Base-by-base conservation (phyloP, 139 green algal species). In the Coelastrella sp. region DNA sequence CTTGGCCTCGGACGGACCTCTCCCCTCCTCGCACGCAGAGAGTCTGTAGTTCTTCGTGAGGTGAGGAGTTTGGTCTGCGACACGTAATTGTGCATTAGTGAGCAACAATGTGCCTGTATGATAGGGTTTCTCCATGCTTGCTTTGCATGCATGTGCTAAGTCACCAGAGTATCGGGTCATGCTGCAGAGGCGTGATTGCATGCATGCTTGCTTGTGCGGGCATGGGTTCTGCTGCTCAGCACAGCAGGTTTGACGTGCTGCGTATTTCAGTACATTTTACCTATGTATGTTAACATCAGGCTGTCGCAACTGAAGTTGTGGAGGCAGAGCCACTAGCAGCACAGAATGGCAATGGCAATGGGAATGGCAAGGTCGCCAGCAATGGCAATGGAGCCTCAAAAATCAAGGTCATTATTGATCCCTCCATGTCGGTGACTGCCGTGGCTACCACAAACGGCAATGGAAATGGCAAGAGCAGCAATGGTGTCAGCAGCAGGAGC, bases 371-470 rank as follows among this genome's bases (percentile, higher is more conserved):
- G 7, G 30, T 66, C 17, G 15, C 57, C 0, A 66, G 40, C 5
- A 89, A 85, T 73, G 81, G 83, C 60, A 90, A 90, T 23, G 90
- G 88, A 81, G 80, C 81, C 40, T 74, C 77, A 64, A 4, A n/a
- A n/a, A 34, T 76, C 27, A 64, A 85, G 40, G 76, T 71, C 15
- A 62, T 83, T 8, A 38, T 71, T 9, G 27, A 32, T 15, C 59
- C 59, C 34, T 40, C 62, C 32, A 50, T 48, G 40, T 41, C 66
- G 6, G 25, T 80, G 34, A 45, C 50, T 21, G 38, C 43, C 23
- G 60, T 27, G 37, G 38, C 35, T 19, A 74, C 62, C 43, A 83
- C 53, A 41, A 66, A 73, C 41, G 41, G 87, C 79, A 90, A 86
- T 43, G 85, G 81, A 37, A 87, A 89, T 40, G 57, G 71, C 64